Base-by-base conservation (phyloP, 225 moss, liverwort and hornwort species). In the Bryoerythrophyllum caledonicum region DNA sequence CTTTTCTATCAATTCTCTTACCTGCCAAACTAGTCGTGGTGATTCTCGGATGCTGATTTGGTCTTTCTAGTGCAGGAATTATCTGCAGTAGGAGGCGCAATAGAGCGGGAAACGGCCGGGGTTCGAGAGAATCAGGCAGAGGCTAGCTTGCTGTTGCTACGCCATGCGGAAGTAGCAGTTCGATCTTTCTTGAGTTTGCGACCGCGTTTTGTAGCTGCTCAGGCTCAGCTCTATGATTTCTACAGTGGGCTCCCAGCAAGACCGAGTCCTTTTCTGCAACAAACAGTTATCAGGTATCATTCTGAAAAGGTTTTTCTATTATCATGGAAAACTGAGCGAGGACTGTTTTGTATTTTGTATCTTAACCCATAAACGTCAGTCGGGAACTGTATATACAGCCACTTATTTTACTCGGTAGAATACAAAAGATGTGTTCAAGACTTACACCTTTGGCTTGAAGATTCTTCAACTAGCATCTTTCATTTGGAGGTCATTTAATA, bases 121-220 rank as follows among this genome's bases (percentile, higher is more conserved):
- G 72, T 85, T 92, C 74, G 87, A 82, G 86, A 88, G 76, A 78
- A 69, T 85, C 89, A 90, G 84, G 83, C 89, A 76, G 75, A 85
- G 48, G 72, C 86, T 72, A 86, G 90, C 82, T 68, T 92, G 78
- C 54, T 58, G 68, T 58, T 84, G 35, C 82, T 99, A 80, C 89
- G 99, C 40, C 93, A 99, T 84, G 88, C 93, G 25, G 99, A 99
- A 80, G 89, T 99, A 64, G 99, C 95, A 21, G 95, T 95, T 38
- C 91, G 95, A 40, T 92, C 99, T 9, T 99, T 93, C 74, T 71
- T 95, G 56, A 88, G 86, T 74, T 77, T 99, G 67, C 84, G 90
- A 38, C 86, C 89, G 40, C 91, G 91, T 63, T 89, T 88, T 61
- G 76, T 93, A 58, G 91, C 90, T 73, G 88, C 95, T 60, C 84